phyloP scores from a whole-genome alignment of 192 early-diverging fungal genomes.

The Chytriomyces hyalinus region DNA sequence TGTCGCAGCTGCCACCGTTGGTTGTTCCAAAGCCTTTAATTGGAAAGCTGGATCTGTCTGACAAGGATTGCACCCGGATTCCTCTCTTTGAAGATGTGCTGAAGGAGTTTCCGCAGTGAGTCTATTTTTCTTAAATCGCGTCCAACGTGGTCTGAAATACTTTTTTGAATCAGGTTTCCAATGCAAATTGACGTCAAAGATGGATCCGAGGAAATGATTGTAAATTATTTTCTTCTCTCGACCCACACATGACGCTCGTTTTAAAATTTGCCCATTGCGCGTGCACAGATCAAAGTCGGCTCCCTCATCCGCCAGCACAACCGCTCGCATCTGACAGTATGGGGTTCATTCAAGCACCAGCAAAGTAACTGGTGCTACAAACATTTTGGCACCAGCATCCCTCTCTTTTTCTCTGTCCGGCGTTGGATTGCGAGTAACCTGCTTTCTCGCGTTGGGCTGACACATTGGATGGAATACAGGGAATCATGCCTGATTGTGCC shows the following conservation, averaged over 20 bases:
- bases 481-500: slow-evolving; percentile 52
- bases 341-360: slow-evolving; percentile 47
- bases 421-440: slow-evolving; percentile 23
- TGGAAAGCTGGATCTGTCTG: slow-evolving; percentile 8
- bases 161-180: slow-evolving; percentile 33
- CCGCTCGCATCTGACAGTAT: slow-evolving; percentile 45
- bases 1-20: slow-evolving; percentile 47
- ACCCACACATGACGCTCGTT: not conserved
- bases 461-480: slow-evolving; percentile 43
- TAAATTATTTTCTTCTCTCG: not conserved
- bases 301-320: slow-evolving; percentile 42
- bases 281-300: slow-evolving; percentile 38
- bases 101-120: slow-evolving; percentile 48
- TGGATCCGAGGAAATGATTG: slow-evolving; percentile 49
- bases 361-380: slow-evolving; percentile 36
- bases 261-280: not conserved
- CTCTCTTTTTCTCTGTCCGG: slow-evolving; percentile 47
- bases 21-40: slow-evolving; percentile 34
- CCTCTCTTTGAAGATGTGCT: slow-evolving; percentile 48
- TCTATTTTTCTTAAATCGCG: not conserved
- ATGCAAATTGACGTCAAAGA: slow-evolving; percentile 62
- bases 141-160: not conserved
- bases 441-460: slow-evolving; percentile 43
- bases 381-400: slow-evolving; percentile 45
- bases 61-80: slow-evolving; percentile 42